Conservation (phyloP, 2,329 filamentous ascomycete species). For the Arthroderma sp. region DNA sequence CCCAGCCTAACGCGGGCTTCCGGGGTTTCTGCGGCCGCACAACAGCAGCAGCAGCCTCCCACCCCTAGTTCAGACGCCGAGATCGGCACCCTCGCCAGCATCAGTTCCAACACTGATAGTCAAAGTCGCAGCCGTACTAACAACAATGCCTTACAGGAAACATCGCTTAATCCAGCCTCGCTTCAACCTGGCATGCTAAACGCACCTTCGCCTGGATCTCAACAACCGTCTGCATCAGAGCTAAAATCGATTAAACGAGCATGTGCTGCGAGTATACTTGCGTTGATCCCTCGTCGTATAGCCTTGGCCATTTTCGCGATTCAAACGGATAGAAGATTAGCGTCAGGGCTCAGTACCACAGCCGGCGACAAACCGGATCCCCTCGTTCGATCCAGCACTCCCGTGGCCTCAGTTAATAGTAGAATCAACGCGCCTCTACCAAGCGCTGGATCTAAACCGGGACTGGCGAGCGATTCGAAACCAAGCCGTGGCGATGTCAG, state of each 20-base stretch:
- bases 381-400: not conserved
- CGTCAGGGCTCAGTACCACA: constrained; percentile 6
- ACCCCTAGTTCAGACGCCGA: constrained; percentile 13
- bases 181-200: constrained; percentile 5
- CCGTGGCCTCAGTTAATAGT: not conserved
- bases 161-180: constrained; percentile 14
- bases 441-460: constrained; percentile 9
- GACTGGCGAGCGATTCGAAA: constrained; percentile 10
- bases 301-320: constrained; percentile 21
- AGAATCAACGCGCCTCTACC: not conserved
- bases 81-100: constrained; percentile 15
- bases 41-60: not conserved
- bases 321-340: constrained; percentile 5
- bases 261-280: constrained; percentile 34
- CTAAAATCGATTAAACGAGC: constrained; percentile 33
- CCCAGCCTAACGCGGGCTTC: constrained; percentile 8
- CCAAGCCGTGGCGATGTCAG: constrained; percentile 5
- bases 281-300: constrained; percentile 34
- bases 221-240: constrained; percentile 21
- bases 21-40: constrained; percentile 1
- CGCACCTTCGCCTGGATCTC: constrained; percentile 10
- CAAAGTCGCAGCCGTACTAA: constrained; percentile 2
- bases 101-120: not conserved
- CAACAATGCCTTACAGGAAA: not conserved
- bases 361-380: not conserved